Evolutionary conservation across 23 red algal species (phyloP).

Genomic region (Gracilaria caudata): DNA sequence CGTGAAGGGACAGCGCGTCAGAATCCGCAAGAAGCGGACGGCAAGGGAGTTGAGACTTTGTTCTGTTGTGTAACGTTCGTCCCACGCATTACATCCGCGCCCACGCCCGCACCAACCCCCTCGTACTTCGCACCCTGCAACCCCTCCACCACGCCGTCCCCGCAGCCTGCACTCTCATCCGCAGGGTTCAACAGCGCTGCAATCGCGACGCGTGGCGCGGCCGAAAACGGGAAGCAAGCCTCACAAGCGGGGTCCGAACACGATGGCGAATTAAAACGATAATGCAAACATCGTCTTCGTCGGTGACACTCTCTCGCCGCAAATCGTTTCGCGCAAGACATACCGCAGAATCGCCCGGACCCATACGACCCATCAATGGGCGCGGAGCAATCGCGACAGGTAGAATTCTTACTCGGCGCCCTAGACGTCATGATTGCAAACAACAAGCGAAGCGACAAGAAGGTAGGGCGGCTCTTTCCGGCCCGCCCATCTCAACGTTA

Average conservation of each 20-base stretch:
- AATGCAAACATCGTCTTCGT: constrained; percentile 10
- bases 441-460: background rate
- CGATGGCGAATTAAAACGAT: constrained; percentile 20
- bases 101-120: background rate
- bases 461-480: background rate
- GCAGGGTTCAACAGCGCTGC: constrained; percentile 23
- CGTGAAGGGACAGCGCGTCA: no score
- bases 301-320: constrained; percentile 21
- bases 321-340: constrained; percentile 24
- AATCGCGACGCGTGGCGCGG: constrained; percentile 28
- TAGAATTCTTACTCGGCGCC: background rate
- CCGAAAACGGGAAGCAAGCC: constrained; percentile 21
- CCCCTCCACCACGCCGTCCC: background rate
- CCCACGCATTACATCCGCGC: background rate
- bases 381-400: constrained; percentile 9
- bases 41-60: background rate
- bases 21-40: no score
- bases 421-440: background rate
- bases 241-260: constrained; percentile 25
- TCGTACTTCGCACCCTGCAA: no score
- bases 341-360: constrained; percentile 23
- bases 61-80: background rate
- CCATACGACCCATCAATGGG: constrained; percentile 28
- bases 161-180: background rate
- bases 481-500: background rate